phyloP scores from a whole-genome alignment of 352 stramenopile species.

The Pythium dissotocum region DNA sequence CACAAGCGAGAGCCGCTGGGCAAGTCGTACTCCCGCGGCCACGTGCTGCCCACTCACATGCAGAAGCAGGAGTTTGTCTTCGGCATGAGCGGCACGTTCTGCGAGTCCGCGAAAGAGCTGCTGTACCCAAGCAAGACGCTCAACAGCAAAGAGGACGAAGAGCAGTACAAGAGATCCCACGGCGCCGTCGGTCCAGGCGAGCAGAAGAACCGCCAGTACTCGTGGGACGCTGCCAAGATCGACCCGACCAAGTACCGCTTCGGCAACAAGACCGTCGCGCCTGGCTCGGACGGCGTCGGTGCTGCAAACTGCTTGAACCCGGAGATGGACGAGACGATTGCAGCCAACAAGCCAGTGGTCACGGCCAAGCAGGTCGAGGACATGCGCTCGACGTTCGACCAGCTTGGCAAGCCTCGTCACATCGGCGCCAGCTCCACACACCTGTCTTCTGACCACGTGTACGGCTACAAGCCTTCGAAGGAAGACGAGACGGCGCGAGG shows the following conservation, averaged over 20 bases:
- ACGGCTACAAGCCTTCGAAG: conserved; percentile 54
- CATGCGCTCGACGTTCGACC: conserved; percentile 70
- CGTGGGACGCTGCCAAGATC: conserved; percentile 68
- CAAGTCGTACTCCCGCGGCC: conserved; percentile 61
- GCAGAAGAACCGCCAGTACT: conserved; percentile 86
- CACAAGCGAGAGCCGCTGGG: conserved; percentile 80
- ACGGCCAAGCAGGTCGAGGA: conserved; percentile 72
- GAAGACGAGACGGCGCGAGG: conserved; percentile 55
- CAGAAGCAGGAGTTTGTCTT: conserved; percentile 63
- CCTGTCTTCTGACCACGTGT: conserved; percentile 55
- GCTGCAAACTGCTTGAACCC: conserved; percentile 65
- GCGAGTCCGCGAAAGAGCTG: conserved; percentile 84
- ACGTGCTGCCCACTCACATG: conserved; percentile 64
- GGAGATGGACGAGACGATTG: conserved; percentile 61
- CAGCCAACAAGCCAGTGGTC: conserved; percentile 34
- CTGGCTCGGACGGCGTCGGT: conserved; percentile 45
- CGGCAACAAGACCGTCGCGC: conserved; percentile 48
- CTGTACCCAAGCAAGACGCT: conserved; percentile 65
- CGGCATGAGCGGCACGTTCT: conserved; percentile 63
- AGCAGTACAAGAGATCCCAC: conserved; percentile 79
- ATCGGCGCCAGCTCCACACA: conserved; percentile 44
- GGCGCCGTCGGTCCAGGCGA: conserved; percentile 77
- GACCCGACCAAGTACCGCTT: conserved; percentile 75
- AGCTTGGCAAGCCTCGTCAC: conserved; percentile 71
- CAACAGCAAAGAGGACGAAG: conserved; percentile 64